phyloP scores from a whole-genome alignment of 495 filamentous ascomycete genomes.

The Polyplosphaeria fusca region DNA sequence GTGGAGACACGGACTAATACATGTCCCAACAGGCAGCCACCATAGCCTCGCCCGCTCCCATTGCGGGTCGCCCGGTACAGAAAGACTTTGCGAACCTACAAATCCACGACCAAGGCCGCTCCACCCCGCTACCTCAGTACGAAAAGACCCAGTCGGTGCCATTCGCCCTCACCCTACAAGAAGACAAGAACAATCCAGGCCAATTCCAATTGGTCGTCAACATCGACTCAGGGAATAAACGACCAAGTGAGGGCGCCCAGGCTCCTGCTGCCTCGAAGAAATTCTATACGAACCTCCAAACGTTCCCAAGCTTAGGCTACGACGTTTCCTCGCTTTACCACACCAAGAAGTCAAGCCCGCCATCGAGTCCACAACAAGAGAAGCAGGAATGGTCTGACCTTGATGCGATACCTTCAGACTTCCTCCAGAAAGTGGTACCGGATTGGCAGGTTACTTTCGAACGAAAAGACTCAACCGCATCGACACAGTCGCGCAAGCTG shows the following conservation, averaged over 20 bases:
- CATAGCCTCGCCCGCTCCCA: slow-evolving; percentile 10
- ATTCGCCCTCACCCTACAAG: slow-evolving; percentile 30
- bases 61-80: neutral
- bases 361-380: slow-evolving; percentile 23
- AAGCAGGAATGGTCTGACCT: slow-evolving; percentile 34
- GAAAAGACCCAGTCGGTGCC: slow-evolving; percentile 30
- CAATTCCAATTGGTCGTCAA: slow-evolving; percentile 33
- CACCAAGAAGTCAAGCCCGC: slow-evolving; percentile 29
- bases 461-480: slow-evolving; percentile 20
- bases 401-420: slow-evolving; percentile 29
- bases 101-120: slow-evolving; percentile 14
- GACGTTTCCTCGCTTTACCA: slow-evolving; percentile 28
- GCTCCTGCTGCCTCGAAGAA: slow-evolving; percentile 14
- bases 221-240: slow-evolving; percentile 17
- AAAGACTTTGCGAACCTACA: slow-evolving; percentile 21
- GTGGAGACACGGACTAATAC: neutral
- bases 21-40: slow-evolving; percentile 11
- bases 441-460: slow-evolving; percentile 28
- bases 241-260: neutral
- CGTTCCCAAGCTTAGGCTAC: slow-evolving; percentile 26
- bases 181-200: slow-evolving; percentile 31
- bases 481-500: slow-evolving; percentile 21
- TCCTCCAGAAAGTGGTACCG: slow-evolving; percentile 30
- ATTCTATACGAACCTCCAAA: slow-evolving; percentile 25
- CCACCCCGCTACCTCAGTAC: slow-evolving; percentile 21